phyloP scores from a whole-genome alignment of 106 monocot genomes.

The Allium cepa region DNA sequence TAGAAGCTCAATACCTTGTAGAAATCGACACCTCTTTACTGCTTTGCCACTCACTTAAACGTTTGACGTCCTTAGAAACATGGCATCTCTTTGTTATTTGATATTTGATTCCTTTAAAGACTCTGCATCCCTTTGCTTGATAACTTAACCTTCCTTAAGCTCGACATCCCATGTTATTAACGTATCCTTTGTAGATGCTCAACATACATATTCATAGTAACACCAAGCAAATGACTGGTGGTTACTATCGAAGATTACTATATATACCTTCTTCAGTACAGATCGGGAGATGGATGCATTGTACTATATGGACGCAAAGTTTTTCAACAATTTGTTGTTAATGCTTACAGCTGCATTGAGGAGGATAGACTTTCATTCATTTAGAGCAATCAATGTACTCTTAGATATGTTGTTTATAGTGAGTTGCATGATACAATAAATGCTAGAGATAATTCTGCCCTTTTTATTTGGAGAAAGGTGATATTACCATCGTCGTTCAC shows the following conservation, averaged over 20 bases:
- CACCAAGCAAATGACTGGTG: no score
- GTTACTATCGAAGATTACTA: slow-evolving; percentile 14
- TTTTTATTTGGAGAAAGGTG: not conserved
- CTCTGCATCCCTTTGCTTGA: no score
- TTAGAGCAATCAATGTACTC: slow-evolving; percentile 1
- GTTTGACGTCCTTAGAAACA: no score
- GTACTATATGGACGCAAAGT: slow-evolving; percentile 4
- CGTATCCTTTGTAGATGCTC: no score
- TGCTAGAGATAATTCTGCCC: not conserved
- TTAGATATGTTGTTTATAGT: slow-evolving; percentile 10
- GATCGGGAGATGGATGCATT: not conserved
- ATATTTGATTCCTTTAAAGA: no score
- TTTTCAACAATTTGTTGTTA: slow-evolving; percentile 17
- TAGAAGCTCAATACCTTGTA: no score
- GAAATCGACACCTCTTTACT: no score
- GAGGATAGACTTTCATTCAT: not conserved
- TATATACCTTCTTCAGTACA: slow-evolving; percentile 13
- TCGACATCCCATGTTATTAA: no score
- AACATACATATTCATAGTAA: no score
- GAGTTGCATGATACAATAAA: not conserved
- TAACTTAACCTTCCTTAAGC: no score
- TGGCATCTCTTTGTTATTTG: no score
- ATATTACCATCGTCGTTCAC: slow-evolving; percentile 16
- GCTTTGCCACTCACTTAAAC: no score
- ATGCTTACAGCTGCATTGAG: slow-evolving; percentile 17